Conservation (phyloP, 2,329 filamentous ascomycete genomes). For the Chaetomiaceae sp. region DNA sequence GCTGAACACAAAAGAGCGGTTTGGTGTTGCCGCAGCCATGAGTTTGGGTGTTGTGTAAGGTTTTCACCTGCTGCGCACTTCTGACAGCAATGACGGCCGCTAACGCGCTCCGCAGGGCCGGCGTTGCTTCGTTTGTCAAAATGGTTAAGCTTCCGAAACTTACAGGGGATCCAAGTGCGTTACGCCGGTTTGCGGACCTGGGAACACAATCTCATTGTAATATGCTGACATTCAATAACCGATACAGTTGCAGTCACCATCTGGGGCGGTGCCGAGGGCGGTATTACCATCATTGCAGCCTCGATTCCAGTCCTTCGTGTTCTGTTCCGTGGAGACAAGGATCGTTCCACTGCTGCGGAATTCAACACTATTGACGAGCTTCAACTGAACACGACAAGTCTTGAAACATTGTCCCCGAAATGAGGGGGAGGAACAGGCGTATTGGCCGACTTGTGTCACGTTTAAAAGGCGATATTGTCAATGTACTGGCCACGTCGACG, state of each 20-base stretch:
- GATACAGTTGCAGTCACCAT: conserved; percentile 17
- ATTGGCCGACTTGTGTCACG: no score
- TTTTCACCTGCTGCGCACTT: rapidly evolving
- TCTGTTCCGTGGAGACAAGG: conserved; percentile 5
- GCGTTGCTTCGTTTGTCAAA: conserved; percentile 15
- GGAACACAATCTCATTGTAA: not conserved
- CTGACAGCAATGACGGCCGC: not conserved
- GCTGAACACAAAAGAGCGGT: conserved; percentile 25
- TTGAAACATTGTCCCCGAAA: not conserved
- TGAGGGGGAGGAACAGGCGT: not conserved
- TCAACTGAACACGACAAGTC: not conserved
- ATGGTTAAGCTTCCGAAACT: conserved; percentile 14
- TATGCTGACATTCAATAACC: not conserved
- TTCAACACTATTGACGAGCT: conserved; percentile 2
- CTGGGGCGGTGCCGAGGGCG: conserved; percentile 23
- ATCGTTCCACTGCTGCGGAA: not conserved
- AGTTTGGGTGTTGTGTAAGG: conserved; percentile 29
- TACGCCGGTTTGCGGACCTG: not conserved
- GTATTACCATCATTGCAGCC: conserved; percentile 29
- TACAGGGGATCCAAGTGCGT: conserved; percentile 8
- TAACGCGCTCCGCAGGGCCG: conserved; percentile 1
- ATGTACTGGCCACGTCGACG: no score
- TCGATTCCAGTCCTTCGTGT: conserved; percentile 27
- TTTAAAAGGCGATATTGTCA: no score
- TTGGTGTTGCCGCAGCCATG: conserved; percentile 29